Evolutionary conservation across 192 early-diverging fungal genomes (phyloP), one percentile per base, ranked within the genome.

Genomic region (Coemansia sp.): DNA sequence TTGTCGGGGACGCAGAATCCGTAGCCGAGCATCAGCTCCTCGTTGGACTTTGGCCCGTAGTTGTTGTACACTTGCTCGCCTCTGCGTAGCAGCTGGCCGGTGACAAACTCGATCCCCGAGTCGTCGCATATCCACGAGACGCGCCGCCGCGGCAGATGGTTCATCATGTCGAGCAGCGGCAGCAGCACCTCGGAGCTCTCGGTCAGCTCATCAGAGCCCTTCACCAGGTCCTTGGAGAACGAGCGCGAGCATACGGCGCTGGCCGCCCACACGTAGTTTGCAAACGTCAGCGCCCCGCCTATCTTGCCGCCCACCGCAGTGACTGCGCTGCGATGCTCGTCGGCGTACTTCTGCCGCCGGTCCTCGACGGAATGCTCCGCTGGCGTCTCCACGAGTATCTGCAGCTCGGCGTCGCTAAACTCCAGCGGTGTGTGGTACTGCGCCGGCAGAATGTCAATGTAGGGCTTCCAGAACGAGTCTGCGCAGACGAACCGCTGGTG

Each of bases 41-140:
- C 86, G 58, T 89, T 89, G 6, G 85, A 83, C 72, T 89, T 89
- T 33, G 85, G 78, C 10, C 87, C 87, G 64, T 89, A 89, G 50
- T 86, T 87, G 67, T 87, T 86, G 45, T 72, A 78, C 45, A 86
- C 55, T 52, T 89, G 74, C 23, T 78, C 51, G 5, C 84, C 85
- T 1, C 57, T 41, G n/a, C 39, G 30, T 9, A 79, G 37, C 25
- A 25, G 38, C 13, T 67, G 45, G 1, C 71, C 59, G 9, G 81
- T 66, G 3, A 79, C 67, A 62, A 86, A 81, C 21, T 70, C 64
- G 6, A 86, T 56, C 4, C 66, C 61, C 9, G 57, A 61, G 19
- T 69, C 61, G 14, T 48, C 30, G 17, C 59, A 55, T 21, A 68
- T 56, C 85, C 86, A 89, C 12, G 86, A 78, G 19, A 84, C 68